These are phyloP conservation scores for Syzygium grande DNA, from an alignment of 345 rosid genomes.

Conservation along the genomic window DNA sequence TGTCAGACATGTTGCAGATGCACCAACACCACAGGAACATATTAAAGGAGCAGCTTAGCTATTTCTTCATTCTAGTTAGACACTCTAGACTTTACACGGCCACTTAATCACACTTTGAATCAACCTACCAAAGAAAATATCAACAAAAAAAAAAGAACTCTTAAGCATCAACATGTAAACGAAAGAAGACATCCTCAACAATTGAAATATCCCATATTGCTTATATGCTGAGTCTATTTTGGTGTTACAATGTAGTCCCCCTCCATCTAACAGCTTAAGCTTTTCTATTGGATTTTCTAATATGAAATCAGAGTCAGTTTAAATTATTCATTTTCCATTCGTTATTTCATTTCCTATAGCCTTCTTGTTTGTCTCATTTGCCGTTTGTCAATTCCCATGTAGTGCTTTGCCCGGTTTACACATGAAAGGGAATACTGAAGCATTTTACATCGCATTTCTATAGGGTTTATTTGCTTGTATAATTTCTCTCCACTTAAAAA, in stretches of 20 bases:
- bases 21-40: background rate
- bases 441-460: background rate
- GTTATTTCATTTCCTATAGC: background rate
- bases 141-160: background rate
- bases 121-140: background rate
- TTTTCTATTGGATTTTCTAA: background rate
- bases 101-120: background rate
- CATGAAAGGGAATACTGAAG: background rate
- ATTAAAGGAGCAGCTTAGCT: background rate
- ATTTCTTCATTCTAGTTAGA: background rate
- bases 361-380: background rate
- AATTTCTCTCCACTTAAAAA: background rate
- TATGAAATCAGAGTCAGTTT: background rate
- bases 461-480: background rate
- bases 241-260: background rate
- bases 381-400: background rate
- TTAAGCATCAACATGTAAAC: background rate
- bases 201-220: background rate
- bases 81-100: background rate
- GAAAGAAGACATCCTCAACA: background rate
- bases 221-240: background rate
- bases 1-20: background rate
- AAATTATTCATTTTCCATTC: background rate
- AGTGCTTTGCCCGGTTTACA: background rate
- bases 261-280: background rate